Evolutionary conservation across 345 rosid genomes (phyloP).

Genomic region (Boechera divaricarpa): DNA sequence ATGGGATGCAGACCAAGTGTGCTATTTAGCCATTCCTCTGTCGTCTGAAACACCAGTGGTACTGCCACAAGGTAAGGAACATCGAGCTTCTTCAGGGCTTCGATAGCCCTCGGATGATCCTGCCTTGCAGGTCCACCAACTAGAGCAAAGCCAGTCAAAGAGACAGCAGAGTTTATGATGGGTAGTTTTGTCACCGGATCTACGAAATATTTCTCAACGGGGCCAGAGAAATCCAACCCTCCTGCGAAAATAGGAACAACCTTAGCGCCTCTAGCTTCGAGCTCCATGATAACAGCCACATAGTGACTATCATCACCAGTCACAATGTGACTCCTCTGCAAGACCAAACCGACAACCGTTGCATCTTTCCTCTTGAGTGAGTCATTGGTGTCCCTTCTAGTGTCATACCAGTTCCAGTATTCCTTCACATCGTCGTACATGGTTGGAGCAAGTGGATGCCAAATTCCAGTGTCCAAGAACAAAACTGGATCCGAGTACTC

Average conservation of each 20-base stretch:
- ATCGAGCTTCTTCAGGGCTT: constrained; percentile 88
- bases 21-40: constrained; percentile 97
- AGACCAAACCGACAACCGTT: constrained; percentile 76
- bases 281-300: constrained; percentile 98
- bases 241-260: constrained; percentile 95
- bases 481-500: constrained; percentile 90
- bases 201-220: constrained; percentile 77
- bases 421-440: constrained; percentile 98
- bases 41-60: constrained; percentile 97
- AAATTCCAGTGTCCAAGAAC: constrained; percentile 88
- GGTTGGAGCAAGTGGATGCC: constrained; percentile 97
- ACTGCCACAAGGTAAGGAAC: constrained; percentile 94
- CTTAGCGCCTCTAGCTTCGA: constrained; percentile 96
- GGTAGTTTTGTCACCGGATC: constrained; percentile 74
- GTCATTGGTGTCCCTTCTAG: constrained; percentile 80
- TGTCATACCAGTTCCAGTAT: constrained; percentile 91
- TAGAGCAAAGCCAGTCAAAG: constrained; percentile 94
- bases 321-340: constrained; percentile 98
- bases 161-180: constrained; percentile 72
- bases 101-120: constrained; percentile 95
- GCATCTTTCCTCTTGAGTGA: constrained; percentile 71
- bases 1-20: constrained; percentile 95
- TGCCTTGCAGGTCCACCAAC: constrained; percentile 99
- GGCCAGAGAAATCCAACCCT: constrained; percentile 94
- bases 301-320: constrained; percentile 97